Conservation (phyloP, 768 basidiomycete species). For the Rhizopogon salebrosus region DNA sequence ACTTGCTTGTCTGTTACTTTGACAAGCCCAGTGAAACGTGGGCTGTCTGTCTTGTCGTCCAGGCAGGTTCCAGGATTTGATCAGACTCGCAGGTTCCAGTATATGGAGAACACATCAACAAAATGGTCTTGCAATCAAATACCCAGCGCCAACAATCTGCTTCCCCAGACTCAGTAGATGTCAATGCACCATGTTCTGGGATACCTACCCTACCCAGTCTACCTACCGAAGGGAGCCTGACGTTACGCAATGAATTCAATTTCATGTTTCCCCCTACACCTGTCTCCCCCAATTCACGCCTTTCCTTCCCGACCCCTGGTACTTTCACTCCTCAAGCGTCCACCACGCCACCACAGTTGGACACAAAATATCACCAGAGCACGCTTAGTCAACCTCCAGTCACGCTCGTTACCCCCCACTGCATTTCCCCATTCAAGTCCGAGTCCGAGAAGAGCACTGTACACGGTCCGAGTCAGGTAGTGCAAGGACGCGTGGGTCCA, state of each 20-base stretch:
- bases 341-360: background rate
- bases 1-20: background rate
- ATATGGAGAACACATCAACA: background rate
- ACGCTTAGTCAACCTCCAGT: background rate
- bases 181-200: background rate
- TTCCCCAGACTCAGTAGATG: too few relatives aligned
- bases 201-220: background rate
- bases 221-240: background rate
- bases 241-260: too few relatives aligned
- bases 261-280: background rate
- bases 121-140: background rate
- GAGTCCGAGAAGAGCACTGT: too few relatives aligned
- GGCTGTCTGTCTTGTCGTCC: background rate
- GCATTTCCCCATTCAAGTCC: background rate
- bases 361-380: background rate
- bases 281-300: background rate
- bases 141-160: background rate
- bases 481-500: background rate
- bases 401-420: background rate
- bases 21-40: background rate
- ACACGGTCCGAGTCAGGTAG: background rate
- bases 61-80: background rate
- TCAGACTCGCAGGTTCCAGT: background rate
- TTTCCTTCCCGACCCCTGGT: background rate
- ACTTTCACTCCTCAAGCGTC: background rate